Percentiles rank a stretch among this genome's conserved stretches.
phyloP scores from a whole-genome alignment of 176 grass and related monocot species.

The Echinochloa phyllopogon region DNA sequence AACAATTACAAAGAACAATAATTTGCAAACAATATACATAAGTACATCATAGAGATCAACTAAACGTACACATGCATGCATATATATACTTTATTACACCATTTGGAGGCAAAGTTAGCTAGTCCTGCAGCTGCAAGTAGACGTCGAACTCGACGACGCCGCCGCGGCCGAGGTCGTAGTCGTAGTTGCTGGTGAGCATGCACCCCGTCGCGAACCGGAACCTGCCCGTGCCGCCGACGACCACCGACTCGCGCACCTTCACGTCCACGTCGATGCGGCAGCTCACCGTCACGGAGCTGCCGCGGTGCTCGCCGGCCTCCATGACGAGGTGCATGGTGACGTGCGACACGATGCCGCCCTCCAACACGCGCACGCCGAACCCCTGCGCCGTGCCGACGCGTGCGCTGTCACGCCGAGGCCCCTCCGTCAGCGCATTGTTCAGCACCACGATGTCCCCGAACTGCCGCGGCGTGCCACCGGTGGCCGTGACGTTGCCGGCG shows the following conservation, averaged over 20 bases:
- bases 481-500: not conserved
- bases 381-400: conserved; percentile 47
- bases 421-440: conserved; percentile 51
- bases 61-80: too few species aligned
- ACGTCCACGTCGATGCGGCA: conserved; percentile 54
- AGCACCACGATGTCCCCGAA: conserved; percentile 51
- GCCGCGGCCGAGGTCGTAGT: conserved; percentile 52
- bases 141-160: conserved; percentile 68
- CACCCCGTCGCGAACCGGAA: conserved; percentile 59
- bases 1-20: too few species aligned
- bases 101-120: too few species aligned
- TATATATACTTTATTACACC: too few species aligned
- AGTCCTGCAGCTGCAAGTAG: conserved; percentile 43
- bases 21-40: too few species aligned
- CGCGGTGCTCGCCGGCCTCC: conserved; percentile 45
- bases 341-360: conserved; percentile 52
- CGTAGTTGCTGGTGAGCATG: conserved; percentile 53
- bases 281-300: conserved; percentile 48
- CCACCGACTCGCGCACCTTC: conserved; percentile 48
- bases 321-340: conserved; percentile 55
- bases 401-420: not conserved
- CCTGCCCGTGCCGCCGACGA: conserved; percentile 59
- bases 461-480: not conserved
- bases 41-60: too few species aligned
- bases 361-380: conserved; percentile 39